Evolutionary conservation across 176 grass and related monocot species (phyloP), one percentile per base, ranked within the genome.

Genomic region (Poa annua): DNA sequence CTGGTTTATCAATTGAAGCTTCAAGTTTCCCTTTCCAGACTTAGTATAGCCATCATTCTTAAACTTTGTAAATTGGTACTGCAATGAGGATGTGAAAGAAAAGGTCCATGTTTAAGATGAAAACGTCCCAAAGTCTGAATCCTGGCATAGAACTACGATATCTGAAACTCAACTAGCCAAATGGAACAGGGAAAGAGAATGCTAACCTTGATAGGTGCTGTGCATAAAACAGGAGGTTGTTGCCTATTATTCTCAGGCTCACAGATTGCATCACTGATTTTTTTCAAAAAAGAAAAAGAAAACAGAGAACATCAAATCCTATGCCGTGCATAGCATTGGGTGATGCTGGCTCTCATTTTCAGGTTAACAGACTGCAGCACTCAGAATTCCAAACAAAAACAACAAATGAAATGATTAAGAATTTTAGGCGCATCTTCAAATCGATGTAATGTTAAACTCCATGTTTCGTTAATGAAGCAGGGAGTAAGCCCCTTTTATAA

Each of bases 1-100:
- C 84, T 94, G 94, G 57, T 94, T 97, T 83, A 97, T 97, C 80
- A 94, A 44, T 34, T 94, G 94, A 87, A 92, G 87, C 87, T 88
- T 92, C 72, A 94, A 47, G 6, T 36, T 11, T 17, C 87, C 83
- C 73, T 87, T 90, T 38, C 94, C 94, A 79, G 85, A 67, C 55
- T 71, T 88, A 19, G 5, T 78, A 57, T 88, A 92, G 17, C 3
- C 66, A 24, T 29, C 49, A 32, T 81, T 97, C 80, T 66, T 87
- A 62, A 89, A 93, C 29, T 83, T 91, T 38, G 88, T 78, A 84
- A 78, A 83, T 82, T 91, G 94, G 80, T 93, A 93, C 91, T 96
- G 80, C 55, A 88, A 80, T 17, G 44, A 45, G 84, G 41, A 62
- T 71, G 76, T 66, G 53, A 24, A 57, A 12, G 11, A 36, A 11